These are phyloP conservation scores for Trametes meyenii DNA, from an alignment of 768 basidiomycete genomes.

Conservation along the genomic window DNA sequence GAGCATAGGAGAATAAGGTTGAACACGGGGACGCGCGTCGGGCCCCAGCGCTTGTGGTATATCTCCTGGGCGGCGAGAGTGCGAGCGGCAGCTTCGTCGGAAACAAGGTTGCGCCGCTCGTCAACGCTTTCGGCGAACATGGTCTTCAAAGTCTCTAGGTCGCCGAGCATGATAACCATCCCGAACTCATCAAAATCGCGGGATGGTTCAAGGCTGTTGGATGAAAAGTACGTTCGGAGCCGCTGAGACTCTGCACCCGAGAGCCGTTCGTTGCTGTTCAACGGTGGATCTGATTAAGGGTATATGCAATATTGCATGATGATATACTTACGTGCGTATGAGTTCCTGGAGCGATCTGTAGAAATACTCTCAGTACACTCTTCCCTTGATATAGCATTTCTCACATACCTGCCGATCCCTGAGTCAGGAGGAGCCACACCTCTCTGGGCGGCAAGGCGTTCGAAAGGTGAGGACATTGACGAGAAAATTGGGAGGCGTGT, in stretches of 20 bases:
- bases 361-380: background rate
- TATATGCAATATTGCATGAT: background rate
- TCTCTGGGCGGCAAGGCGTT: too few relatives aligned
- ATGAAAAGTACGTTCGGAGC: constrained; percentile 40
- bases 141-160: constrained; percentile 30
- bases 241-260: constrained; percentile 43
- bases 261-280: constrained; percentile 28
- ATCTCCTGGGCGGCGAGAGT: constrained; percentile 35
- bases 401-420: background rate
- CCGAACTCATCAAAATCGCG: constrained; percentile 43
- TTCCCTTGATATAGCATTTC: too few relatives aligned
- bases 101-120: background rate
- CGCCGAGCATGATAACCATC: constrained; percentile 30
- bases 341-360: constrained; percentile 15
- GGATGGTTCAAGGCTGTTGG: constrained; percentile 37
- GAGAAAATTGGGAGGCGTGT: too few relatives aligned
- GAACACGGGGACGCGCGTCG: constrained; percentile 43
- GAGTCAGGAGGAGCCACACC: background rate
- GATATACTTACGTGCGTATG: constrained; percentile 4
- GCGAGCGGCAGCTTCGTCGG: constrained; percentile 19
- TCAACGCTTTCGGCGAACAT: constrained; percentile 33
- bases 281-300: too few relatives aligned
- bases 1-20: constrained; percentile 40
- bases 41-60: constrained; percentile 42
- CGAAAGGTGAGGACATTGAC: too few relatives aligned